These are phyloP conservation scores for Trametes meyenii DNA, from an alignment of 768 basidiomycete species.

Conservation along the genomic window DNA sequence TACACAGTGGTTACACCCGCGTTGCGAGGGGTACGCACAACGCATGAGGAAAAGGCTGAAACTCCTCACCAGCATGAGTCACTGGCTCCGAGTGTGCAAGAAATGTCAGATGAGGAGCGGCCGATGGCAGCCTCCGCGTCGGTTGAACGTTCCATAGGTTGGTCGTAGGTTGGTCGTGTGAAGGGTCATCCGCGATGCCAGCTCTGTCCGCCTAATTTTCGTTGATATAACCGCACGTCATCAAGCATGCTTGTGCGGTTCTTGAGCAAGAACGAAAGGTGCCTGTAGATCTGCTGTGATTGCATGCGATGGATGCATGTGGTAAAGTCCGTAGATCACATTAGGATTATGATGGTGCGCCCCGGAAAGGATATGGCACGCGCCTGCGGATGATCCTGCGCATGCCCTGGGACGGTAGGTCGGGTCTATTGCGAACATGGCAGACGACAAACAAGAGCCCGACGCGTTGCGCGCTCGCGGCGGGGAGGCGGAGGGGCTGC, in stretches of 20 bases:
- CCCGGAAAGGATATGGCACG: background rate
- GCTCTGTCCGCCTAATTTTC: background rate
- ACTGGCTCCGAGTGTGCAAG: too few species aligned
- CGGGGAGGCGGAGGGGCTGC: too few species aligned
- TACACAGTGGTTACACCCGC: too few species aligned
- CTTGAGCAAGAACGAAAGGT: background rate
- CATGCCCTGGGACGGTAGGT: background rate
- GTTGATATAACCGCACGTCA: background rate
- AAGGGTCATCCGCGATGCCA: background rate
- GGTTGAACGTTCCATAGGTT: background rate
- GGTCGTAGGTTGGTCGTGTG: background rate
- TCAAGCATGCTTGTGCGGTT: background rate
- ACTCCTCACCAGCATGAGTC: too few species aligned
- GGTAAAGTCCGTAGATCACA: conserved; percentile 17
- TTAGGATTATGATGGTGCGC: conserved; percentile 3
- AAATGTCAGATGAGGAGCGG: too few species aligned
- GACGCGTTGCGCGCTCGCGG: too few species aligned
- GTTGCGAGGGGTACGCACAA: too few species aligned
- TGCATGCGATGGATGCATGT: conserved; percentile 17
- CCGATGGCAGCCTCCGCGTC: too few species aligned
- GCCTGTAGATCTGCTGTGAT: conserved; percentile 24
- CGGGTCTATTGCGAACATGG: too few species aligned
- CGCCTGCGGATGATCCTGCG: background rate
- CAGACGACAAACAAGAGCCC: too few species aligned
- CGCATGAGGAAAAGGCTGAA: too few species aligned